These are phyloP conservation scores for Extremus antarcticus DNA, from an alignment of 495 filamentous ascomycete species.

Conservation along the genomic window DNA sequence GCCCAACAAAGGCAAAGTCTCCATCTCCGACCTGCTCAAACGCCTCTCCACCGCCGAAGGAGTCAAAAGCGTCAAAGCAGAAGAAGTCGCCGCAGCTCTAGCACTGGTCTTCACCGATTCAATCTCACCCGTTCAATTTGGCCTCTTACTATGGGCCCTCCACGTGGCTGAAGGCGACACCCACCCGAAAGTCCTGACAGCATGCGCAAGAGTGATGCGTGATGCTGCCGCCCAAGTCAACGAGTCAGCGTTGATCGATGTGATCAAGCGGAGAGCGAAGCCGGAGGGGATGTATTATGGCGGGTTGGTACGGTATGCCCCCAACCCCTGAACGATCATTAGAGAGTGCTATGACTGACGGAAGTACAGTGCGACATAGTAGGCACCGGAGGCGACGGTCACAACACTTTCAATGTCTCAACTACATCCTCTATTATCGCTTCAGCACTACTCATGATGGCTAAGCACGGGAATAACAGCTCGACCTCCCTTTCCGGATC, in stretches of 20 bases:
- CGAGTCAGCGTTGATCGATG: slow-evolving; percentile 42
- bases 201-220: slow-evolving; percentile 58
- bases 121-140: slow-evolving; percentile 71
- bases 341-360: neutral
- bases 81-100: slow-evolving; percentile 78
- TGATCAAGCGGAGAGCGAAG: slow-evolving; percentile 40
- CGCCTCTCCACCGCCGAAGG: slow-evolving; percentile 59
- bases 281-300: slow-evolving; percentile 53
- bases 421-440: slow-evolving; percentile 90
- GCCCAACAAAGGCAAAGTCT: slow-evolving; percentile 32
- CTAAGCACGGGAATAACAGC: slow-evolving; percentile 94
- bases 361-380: slow-evolving; percentile 77
- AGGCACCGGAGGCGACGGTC: slow-evolving; percentile 90
- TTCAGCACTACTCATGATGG: slow-evolving; percentile 66
- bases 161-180: slow-evolving; percentile 77
- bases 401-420: slow-evolving; percentile 96
- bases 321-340: neutral
- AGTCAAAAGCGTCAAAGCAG: slow-evolving; percentile 53
- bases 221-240: slow-evolving; percentile 60
- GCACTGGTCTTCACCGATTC: slow-evolving; percentile 78
- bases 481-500: slow-evolving; percentile 92
- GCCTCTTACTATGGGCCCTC: slow-evolving; percentile 72
- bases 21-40: slow-evolving; percentile 72
- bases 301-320: slow-evolving; percentile 26
- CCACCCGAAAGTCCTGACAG: slow-evolving; percentile 66